Evolutionary conservation across 345 rosid species (phyloP).

Genomic region (Sonneratia caseolaris): DNA sequence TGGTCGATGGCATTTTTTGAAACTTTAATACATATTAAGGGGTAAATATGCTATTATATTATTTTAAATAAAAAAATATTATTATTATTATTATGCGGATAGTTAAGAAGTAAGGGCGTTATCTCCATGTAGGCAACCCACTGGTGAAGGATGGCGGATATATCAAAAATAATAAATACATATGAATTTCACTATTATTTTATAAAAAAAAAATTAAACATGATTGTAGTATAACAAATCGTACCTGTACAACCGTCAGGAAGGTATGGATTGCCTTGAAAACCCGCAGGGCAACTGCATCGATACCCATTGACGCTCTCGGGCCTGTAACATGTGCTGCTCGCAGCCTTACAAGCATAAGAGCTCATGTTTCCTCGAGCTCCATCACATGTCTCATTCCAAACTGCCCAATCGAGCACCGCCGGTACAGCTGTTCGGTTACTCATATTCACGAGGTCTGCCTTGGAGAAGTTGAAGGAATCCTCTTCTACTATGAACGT

Average conservation of each 20-base stretch:
- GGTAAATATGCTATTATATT: too few species aligned
- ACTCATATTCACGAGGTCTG: neutral
- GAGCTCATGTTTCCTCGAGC: neutral
- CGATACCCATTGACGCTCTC: neutral
- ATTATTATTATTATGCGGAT: too few species aligned
- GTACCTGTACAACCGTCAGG: neutral
- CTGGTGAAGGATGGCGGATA: too few species aligned
- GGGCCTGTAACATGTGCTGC: slow-evolving; percentile 1
- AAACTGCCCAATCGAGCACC: neutral
- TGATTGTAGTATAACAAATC: too few species aligned
- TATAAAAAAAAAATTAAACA: too few species aligned
- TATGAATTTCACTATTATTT: too few species aligned
- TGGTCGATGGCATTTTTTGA: too few species aligned
- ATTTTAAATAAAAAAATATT: too few species aligned
- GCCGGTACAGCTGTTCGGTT: neutral
- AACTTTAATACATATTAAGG: too few species aligned
- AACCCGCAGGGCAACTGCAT: neutral
- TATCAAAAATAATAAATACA: too few species aligned
- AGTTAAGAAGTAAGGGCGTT: too few species aligned
- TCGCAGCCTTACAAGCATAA: slow-evolving; percentile 7
- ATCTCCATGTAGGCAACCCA: too few species aligned
- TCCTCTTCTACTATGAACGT: slow-evolving; percentile 20
- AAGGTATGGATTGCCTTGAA: slow-evolving; percentile 5
- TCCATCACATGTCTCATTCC: neutral
- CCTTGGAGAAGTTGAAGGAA: slow-evolving; percentile 5